Conservation (phyloP, 2,329 filamentous ascomycete species). For the Setomelanomma holmii region DNA sequence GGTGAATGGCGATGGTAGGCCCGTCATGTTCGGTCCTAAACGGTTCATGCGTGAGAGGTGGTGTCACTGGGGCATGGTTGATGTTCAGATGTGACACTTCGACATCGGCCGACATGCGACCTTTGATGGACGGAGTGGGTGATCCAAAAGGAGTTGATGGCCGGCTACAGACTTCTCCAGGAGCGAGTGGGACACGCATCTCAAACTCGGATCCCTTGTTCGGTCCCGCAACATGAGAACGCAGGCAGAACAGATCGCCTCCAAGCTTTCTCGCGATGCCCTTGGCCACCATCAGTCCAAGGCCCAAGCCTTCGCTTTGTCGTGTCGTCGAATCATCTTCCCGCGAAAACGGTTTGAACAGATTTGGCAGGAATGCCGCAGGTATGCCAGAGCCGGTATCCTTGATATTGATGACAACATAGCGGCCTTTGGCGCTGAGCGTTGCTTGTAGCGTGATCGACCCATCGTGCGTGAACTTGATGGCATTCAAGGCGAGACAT, state of each 20-base stretch:
- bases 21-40: constrained; percentile 25
- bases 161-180: constrained; percentile 58
- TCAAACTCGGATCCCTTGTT: constrained; percentile 72
- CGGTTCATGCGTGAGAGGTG: constrained; percentile 33
- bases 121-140: constrained; percentile 47
- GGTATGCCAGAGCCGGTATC: constrained; percentile 75
- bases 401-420: constrained; percentile 66
- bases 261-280: constrained; percentile 72
- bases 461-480: constrained; percentile 74
- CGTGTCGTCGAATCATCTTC: constrained; percentile 73
- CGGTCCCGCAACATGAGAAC: constrained; percentile 67
- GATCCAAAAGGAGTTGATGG: constrained; percentile 59
- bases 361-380: constrained; percentile 67
- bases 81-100: constrained; percentile 28
- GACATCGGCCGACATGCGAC: constrained; percentile 38
- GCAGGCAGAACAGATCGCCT: constrained; percentile 70
- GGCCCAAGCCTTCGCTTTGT: constrained; percentile 71
- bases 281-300: constrained; percentile 76
- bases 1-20: constrained; percentile 19
- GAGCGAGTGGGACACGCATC: constrained; percentile 68
- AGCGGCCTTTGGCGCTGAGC: constrained; percentile 59
- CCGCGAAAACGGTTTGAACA: constrained; percentile 74
- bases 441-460: constrained; percentile 64
- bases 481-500: constrained; percentile 69
- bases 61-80: constrained; percentile 33